A percentile compares a stretch with the other conserved stretches of the same genome.
These are phyloP conservation scores for Neofusicoccum kwambonambiense DNA, from an alignment of 2,329 filamentous ascomycete species.

Conservation along the genomic window DNA sequence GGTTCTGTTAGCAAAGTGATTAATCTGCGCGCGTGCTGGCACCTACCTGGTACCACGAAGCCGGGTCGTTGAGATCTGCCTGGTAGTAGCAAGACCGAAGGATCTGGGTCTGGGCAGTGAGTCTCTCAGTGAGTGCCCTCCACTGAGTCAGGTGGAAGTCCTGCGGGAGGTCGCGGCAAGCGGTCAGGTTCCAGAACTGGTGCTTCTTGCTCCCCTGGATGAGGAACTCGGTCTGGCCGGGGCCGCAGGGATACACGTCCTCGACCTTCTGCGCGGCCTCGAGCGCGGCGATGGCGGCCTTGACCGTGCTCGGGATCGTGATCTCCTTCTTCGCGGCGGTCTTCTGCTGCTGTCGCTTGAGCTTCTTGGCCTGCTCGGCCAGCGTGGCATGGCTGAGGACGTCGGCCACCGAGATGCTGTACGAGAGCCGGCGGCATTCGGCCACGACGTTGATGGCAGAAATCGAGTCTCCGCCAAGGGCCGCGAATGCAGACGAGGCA, in stretches of 20 bases:
- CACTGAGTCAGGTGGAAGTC: not conserved
- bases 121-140: no score
- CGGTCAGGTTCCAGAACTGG: conserved; percentile 21
- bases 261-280: not conserved
- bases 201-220: conserved; percentile 19
- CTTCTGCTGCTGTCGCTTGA: no score
- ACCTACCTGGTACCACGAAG: not conserved
- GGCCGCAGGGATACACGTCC: conserved; percentile 21
- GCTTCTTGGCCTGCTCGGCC: not conserved
- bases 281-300: no score
- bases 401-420: not conserved
- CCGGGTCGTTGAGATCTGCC: not conserved
- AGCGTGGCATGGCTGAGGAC: not conserved
- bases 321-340: conserved; percentile 26
- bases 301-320: no score
- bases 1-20: no score
- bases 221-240: conserved; percentile 23
- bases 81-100: no score
- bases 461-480: conserved; percentile 14
- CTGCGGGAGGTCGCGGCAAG: conserved; percentile 3
- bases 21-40: no score
- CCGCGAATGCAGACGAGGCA: not conserved
- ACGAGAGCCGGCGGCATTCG: not conserved
- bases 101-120: no score
- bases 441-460: conserved; percentile 11